These are phyloP conservation scores for Azolla pinnata DNA, from an alignment of 75 land plant genomes.

Conservation along the genomic window DNA sequence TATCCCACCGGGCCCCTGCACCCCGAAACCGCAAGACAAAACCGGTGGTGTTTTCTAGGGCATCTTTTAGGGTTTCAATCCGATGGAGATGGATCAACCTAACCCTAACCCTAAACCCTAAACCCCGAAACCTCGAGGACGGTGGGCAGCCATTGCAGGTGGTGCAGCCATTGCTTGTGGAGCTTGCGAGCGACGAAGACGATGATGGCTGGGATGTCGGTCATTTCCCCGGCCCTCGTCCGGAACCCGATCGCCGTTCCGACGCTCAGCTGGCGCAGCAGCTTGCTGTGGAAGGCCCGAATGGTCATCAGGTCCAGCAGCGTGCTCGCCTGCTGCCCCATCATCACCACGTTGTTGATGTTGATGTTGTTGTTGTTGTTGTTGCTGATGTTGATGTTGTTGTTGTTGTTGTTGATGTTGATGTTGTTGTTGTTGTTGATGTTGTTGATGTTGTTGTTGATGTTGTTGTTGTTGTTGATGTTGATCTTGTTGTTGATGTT, in stretches of 20 bases:
- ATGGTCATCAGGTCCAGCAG: slow-evolving; percentile 87
- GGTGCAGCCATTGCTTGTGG: slow-evolving; percentile 68
- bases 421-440: too few relatives aligned
- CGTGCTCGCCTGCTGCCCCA: slow-evolving; percentile 66
- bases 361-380: too few relatives aligned
- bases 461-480: too few relatives aligned
- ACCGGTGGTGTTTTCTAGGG: neutral
- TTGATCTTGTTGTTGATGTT: too few relatives aligned
- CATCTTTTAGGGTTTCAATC: neutral
- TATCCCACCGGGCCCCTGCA: slow-evolving; percentile 91
- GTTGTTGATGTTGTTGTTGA: too few relatives aligned
- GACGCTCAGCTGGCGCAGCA: slow-evolving; percentile 63
- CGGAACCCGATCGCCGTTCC: slow-evolving; percentile 84
- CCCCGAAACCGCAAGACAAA: neutral
- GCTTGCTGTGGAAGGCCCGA: slow-evolving; percentile 78
- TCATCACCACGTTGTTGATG: slow-evolving; percentile 28
- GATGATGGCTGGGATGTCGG: slow-evolving; percentile 77
- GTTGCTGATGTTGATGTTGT: too few relatives aligned
- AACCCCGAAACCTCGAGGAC: slow-evolving; percentile 44
- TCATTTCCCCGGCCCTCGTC: slow-evolving; percentile 54
- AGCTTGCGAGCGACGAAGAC: slow-evolving; percentile 92
- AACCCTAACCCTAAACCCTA: neutral
- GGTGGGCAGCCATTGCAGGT: slow-evolving; percentile 50
- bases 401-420: too few relatives aligned
- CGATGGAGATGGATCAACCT: neutral